Base-by-base conservation (phyloP, 768 basidiomycete species). In the Cantharellus anzutake region DNA sequence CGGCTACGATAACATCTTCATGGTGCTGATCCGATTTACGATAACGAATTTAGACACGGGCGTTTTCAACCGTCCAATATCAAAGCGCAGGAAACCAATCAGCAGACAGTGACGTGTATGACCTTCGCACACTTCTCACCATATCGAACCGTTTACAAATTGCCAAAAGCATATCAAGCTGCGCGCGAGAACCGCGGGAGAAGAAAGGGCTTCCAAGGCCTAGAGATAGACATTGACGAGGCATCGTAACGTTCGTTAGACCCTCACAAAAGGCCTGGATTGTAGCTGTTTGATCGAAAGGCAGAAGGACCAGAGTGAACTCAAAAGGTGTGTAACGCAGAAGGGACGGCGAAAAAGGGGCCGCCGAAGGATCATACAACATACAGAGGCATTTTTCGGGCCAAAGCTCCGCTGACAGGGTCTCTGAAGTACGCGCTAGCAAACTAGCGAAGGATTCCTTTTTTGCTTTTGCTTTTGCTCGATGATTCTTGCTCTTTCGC, bases 191-290 rank as follows among this genome's bases (percentile, higher is more conserved):
- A 60, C 78, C 78, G 56, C 72, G 72, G 55, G 83, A 86, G 48
- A 72, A 66, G 16, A 74, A 71, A n/a, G 85, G 84, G 67, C 82
- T 83, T 56, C 85, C 85, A 38, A 88, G 72, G 5, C 85, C 85
- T 11, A 88, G 76, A 68, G 85, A 87, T 48, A 88, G 67, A 7
- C 11, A 51, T 16, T 57, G 35, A 5, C 39, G 5, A 35, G 56
- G 56, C 11, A 37, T 11, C 7, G 35, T 11, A 37, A 11, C 20
- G 35, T 37, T 55, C 52, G 14, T 37, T 37, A 55, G 7, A 11
- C 35, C 35, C 52, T 48, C 11, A 29, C 20, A 29, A 29, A 29
- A 29, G 20, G 20, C 20, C 20, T 29, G 20, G 0, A 29, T 29
- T 29, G 20, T 29, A 29, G 20, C 20, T 29, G 20, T 29, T 29